Base-by-base conservation (phyloP, 2,329 filamentous ascomycete species). In the Scedosporium apiospermum region DNA sequence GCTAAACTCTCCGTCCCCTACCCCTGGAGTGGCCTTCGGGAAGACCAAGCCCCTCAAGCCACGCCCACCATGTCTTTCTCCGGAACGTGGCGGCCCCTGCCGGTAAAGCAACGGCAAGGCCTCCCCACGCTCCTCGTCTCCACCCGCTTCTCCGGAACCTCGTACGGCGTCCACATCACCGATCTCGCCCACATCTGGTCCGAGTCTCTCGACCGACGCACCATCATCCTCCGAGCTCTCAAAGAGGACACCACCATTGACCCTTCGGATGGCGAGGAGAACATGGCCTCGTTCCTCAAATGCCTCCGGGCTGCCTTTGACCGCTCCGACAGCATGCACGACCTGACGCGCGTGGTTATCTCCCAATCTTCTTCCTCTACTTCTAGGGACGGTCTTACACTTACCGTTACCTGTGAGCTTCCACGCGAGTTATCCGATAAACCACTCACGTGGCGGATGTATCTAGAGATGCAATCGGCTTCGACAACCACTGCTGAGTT, bases 161-260 rank as follows among this genome's bases (percentile, higher is more conserved):
- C 84, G 10, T 93, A 93, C 74, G 80, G 76, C 1, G 71, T 93
- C 30, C 80, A 84, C 63, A 70, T 93, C 46, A 91, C 88, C 2
- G 90, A 93, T 70, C 78, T 92, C 64, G 86, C 82, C 69, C 82
- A 86, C 66, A 76, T 92, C n/a, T 95, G 90, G 90, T 75, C 77
- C 27, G 89, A 93, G 73, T 78, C 72, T 7, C 74, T 92, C 23
- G 81, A 85, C 63, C 77, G 84, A 23, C 78, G 77, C n/a, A 79
- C 77, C 10, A 88, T 93, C 63, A 80, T 86, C 62, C 75, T 79
- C 64, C 83, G 88, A 64, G 88, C 85, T 34, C 78, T 83, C 63
- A 75, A 81, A 26, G 80, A 87, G 67, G 81, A 85, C 67, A 89
- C 87, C 16, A 86, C 83, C 65, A 91, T 93, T 65, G 89, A 93